Conservation (phyloP, 1,284 basidiomycete genomes). For the Vanrija sp. region DNA sequence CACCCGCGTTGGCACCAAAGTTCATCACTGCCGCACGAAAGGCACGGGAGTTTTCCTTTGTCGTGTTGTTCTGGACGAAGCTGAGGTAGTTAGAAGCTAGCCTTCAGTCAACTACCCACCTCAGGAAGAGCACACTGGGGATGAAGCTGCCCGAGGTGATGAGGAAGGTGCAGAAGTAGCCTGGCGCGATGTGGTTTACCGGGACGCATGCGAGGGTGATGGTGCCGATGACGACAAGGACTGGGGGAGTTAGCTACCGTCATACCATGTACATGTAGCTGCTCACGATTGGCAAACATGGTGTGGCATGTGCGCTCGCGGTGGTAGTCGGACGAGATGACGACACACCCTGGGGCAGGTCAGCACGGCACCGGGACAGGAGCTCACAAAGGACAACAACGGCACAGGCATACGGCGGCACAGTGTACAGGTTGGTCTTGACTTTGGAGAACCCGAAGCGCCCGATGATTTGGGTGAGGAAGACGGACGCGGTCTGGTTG, state of each 20-base stretch:
- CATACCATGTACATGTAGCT: neutral
- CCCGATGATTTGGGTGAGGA: constrained; percentile 40
- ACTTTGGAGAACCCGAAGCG: constrained; percentile 26
- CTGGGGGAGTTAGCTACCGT: constrained; percentile 16
- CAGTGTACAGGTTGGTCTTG: constrained; percentile 34
- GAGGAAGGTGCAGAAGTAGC: constrained; percentile 29
- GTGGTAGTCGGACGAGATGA: constrained; percentile 17
- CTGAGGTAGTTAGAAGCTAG: too few species aligned
- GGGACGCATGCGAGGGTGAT: constrained; percentile 23
- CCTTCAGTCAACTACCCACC: constrained; percentile 5
- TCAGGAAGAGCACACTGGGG: constrained; percentile 25
- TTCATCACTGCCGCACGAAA: constrained; percentile 26
- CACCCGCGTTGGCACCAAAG: constrained; percentile 19
- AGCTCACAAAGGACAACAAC: constrained; percentile 10
- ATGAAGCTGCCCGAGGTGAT: constrained; percentile 28
- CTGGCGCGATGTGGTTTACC: constrained; percentile 13
- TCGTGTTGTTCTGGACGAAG: constrained; percentile 22
- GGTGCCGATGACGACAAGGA: constrained; percentile 21
- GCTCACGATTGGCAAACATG: neutral
- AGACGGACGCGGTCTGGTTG: constrained; percentile 40
- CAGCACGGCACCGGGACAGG: neutral
- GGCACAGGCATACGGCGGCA: constrained; percentile 27
- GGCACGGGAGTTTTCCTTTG: constrained; percentile 22
- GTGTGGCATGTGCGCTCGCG: constrained; percentile 21
- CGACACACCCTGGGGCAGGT: neutral